Evolutionary conservation across 441 rosid species (phyloP).

Genomic region (Dalechampia spathulata): DNA sequence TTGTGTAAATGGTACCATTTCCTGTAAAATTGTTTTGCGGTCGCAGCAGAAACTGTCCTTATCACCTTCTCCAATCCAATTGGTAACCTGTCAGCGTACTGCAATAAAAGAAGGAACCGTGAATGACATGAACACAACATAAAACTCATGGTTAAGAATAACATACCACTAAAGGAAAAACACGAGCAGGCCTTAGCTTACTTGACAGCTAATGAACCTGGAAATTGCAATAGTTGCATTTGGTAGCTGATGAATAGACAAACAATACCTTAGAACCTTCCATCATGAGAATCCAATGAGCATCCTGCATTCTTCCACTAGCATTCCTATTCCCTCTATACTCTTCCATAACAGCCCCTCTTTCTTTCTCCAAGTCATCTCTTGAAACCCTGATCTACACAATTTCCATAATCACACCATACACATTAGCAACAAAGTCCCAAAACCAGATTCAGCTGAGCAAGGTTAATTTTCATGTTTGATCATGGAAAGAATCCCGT

Average conservation of each 20-base stretch:
- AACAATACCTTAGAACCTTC: constrained; percentile 78
- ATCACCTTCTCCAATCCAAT: constrained; percentile 92
- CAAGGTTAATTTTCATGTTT: too few relatives aligned
- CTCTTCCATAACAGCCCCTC: constrained; percentile 96
- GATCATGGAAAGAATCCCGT: too few relatives aligned
- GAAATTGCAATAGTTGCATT: constrained; percentile 6
- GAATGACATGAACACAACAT: constrained; percentile 4
- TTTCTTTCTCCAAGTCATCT: constrained; percentile 85
- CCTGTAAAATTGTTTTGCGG: constrained; percentile 61
- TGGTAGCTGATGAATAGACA: neutral
- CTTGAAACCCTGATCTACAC: constrained; percentile 71
- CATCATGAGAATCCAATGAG: constrained; percentile 84
- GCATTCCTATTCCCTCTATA: constrained; percentile 84
- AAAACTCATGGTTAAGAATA: too few relatives aligned
- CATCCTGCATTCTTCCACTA: constrained; percentile 84
- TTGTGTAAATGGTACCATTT: constrained; percentile 84
- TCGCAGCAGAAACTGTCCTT: constrained; percentile 68
- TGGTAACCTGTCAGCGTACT: constrained; percentile 95
- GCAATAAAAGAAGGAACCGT: constrained; percentile 21
- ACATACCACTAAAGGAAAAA: too few relatives aligned
- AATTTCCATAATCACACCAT: constrained; percentile 9
- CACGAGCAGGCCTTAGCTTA: neutral
- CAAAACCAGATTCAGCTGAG: neutral
- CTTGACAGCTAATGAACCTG: neutral
- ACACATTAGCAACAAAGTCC: neutral